Base-by-base conservation (phyloP, 2,329 filamentous ascomycete genomes). In the Fusarium keratoplasticum region DNA sequence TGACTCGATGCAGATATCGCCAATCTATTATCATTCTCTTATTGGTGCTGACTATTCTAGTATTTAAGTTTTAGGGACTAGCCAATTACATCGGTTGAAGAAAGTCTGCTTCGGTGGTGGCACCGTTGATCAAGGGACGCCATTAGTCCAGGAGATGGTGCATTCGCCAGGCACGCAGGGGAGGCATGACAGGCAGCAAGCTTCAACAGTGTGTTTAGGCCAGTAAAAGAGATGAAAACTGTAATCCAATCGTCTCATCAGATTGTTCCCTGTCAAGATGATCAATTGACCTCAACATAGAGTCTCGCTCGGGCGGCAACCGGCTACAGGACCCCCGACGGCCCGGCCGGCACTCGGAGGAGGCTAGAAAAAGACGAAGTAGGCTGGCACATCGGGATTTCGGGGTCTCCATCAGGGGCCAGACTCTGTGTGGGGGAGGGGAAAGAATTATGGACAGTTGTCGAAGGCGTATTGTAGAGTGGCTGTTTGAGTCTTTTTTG, bases 341-440 rank as follows among this genome's bases (percentile, higher is more conserved):
- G 76, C 67, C 76, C 74, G 76, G 55, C 72, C 69, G 72, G 71
- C 69, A 77, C 62, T 79, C 77, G 77, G 77, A 60, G 67, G 31
- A 59, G 52, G 47, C 68, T 66, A 74, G 42, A 60, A 67, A 61
- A 68, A 62, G 54, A 59, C 69, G 33, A 64, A 70, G 38, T 54
- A 33, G 68, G 59, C 61, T 59, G 66, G 64, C 58, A 27, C 61
- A 59, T 73, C 77, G 76, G 78, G 72, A 72, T 75, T 76, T 70
- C 76, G 77, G 78, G 70, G 76, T 77, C 75, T 66, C 74, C 74
- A 69, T 75, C 59, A 33, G 55, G 64, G 40, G n/a, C 52, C 61
- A 74, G 64, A 55, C 47, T 67, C n/a, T 62, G 13, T 65, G 66
- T 75, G 72, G 72, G 72, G 69, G 54, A 67, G 18, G 50, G 14